These are phyloP conservation scores for Epichloe sibirici DNA, from an alignment of 2,329 filamentous ascomycete species.

Conservation along the genomic window DNA sequence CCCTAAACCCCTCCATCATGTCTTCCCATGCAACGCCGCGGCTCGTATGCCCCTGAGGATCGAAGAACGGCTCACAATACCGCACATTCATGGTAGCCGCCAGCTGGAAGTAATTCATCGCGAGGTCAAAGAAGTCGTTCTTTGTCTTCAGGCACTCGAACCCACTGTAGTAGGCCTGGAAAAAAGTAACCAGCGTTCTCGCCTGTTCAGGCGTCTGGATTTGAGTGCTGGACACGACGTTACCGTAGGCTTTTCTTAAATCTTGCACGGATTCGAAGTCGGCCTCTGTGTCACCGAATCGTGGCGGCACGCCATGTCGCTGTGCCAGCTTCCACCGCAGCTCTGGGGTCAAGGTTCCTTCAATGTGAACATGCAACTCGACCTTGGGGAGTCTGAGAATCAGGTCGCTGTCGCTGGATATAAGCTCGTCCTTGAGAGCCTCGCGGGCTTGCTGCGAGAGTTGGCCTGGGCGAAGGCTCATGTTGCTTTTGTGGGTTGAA, in stretches of 20 bases:
- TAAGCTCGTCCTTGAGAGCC: not conserved
- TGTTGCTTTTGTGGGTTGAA: not conserved
- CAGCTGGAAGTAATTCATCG: constrained; percentile 55
- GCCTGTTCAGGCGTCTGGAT: constrained; percentile 24
- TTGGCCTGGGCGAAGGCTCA: not conserved
- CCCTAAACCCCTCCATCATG: constrained; percentile 48
- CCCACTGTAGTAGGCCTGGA: constrained; percentile 67
- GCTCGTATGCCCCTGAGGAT: constrained; percentile 58
- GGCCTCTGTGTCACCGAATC: constrained; percentile 26
- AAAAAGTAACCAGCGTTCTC: constrained; percentile 32
- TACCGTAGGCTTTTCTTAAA: constrained; percentile 41
- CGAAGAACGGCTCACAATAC: constrained; percentile 68
- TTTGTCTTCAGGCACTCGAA: constrained; percentile 56
- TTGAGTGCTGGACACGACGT: constrained; percentile 50
- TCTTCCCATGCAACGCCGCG: constrained; percentile 49
- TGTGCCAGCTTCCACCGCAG: constrained; percentile 56
- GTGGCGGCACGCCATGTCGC: constrained; percentile 51
- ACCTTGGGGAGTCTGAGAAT: constrained; percentile 49
- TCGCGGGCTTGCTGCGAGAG: not conserved
- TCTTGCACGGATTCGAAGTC: constrained; percentile 34
- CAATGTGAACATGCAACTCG: constrained; percentile 69
- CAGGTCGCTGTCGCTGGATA: not conserved
- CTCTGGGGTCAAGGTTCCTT: constrained; percentile 56
- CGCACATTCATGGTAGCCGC: constrained; percentile 51
- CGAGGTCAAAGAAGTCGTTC: constrained; percentile 61